These are phyloP conservation scores for Camelina sativa DNA, from an alignment of 345 rosid genomes.

Conservation along the genomic window DNA sequence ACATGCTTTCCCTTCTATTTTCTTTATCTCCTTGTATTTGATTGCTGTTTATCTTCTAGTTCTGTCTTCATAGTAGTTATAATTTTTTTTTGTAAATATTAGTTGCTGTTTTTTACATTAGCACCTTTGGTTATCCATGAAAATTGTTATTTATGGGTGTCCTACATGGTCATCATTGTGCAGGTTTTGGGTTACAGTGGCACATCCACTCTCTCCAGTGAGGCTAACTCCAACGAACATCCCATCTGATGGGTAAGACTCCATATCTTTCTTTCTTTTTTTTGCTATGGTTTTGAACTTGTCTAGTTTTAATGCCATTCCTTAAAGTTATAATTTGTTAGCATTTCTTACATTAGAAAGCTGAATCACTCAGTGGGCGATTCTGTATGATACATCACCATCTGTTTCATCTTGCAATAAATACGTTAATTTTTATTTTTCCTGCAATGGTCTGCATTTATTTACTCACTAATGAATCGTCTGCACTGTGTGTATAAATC, in stretches of 20 bases:
- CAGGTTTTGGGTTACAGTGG: constrained; percentile 80
- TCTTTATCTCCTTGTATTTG: constrained; percentile 2
- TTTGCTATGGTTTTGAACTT: constrained; percentile 12
- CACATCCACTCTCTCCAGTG: constrained; percentile 72
- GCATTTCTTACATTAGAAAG: neutral
- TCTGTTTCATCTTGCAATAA: constrained; percentile 14
- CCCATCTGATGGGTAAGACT: constrained; percentile 81
- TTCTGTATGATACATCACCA: constrained; percentile 20
- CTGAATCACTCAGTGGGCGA: constrained; percentile 10
- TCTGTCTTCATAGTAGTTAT: neutral
- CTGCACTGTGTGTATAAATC: neutral
- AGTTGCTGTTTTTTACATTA: neutral
- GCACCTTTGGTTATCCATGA: neutral
- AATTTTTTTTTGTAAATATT: neutral
- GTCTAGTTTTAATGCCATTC: neutral
- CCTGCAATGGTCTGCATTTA: constrained; percentile 5
- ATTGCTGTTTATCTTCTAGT: constrained; percentile 7
- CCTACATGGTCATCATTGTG: constrained; percentile 31
- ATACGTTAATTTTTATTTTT: neutral
- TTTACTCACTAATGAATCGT: constrained; percentile 9
- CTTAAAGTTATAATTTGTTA: constrained; percentile 19
- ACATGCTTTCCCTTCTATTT: constrained; percentile 6
- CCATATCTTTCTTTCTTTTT: neutral
- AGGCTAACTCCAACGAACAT: constrained; percentile 58
- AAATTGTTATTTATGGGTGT: neutral